These are phyloP conservation scores for Penicillium olsonii DNA, from an alignment of 2,329 filamentous ascomycete genomes.

Conservation along the genomic window DNA sequence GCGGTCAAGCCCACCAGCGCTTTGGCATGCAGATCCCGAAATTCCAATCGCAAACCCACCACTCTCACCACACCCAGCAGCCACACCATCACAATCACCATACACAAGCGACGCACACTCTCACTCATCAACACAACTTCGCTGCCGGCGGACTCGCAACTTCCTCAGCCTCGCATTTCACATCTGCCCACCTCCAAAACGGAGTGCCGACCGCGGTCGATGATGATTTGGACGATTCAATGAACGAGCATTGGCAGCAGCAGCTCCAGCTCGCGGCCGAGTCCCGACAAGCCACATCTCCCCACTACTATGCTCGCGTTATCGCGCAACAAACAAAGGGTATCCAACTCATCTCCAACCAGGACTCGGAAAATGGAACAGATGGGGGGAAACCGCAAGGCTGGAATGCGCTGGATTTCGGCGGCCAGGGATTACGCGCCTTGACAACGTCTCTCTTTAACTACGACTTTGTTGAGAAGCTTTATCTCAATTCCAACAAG, in stretches of 20 bases:
- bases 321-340: conserved; percentile 51
- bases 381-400: conserved; percentile 68
- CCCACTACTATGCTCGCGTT: conserved; percentile 66
- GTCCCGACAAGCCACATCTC: conserved; percentile 67
- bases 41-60: conserved; percentile 49
- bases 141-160: conserved; percentile 48
- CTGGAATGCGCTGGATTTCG: conserved; percentile 92
- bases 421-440: conserved; percentile 89
- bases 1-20: conserved; percentile 49
- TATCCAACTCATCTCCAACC: conserved; percentile 49
- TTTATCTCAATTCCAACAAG: conserved; percentile 94
- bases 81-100: conserved; percentile 47
- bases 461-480: conserved; percentile 85
- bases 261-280: conserved; percentile 81
- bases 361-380: conserved; percentile 60
- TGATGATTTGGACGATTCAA: conserved; percentile 58
- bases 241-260: conserved; percentile 78
- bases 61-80: conserved; percentile 47
- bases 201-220: conserved; percentile 59
- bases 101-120: conserved; percentile 44
- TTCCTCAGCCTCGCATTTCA: conserved; percentile 58
- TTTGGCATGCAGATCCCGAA: conserved; percentile 53
- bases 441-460: conserved; percentile 77
- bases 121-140: conserved; percentile 54
- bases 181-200: conserved; percentile 60